A percentile compares a stretch with the other conserved stretches of the same genome.
Evolutionary conservation across 2,329 filamentous ascomycete species (phyloP).

Genomic region (Parascedosporium putredinis): DNA sequence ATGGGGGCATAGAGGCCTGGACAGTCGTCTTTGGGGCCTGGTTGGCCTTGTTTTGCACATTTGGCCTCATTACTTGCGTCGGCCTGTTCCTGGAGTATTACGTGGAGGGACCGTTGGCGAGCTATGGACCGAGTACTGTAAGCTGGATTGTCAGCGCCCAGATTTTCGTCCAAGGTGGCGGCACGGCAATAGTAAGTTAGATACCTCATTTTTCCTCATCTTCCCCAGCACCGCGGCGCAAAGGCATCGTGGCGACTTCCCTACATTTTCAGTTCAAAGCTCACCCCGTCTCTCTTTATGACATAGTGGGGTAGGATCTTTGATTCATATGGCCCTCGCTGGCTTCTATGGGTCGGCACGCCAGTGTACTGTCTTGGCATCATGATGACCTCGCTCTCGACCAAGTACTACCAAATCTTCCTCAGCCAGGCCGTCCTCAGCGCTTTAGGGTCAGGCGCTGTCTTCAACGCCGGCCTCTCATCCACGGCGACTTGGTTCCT

Average conservation of each 20-base stretch:
- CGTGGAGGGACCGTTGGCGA: conserved; percentile 31
- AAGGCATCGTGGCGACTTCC: no score
- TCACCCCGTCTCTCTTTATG: background rate
- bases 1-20: conserved; percentile 49
- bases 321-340: conserved; percentile 53
- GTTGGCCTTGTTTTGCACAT: conserved; percentile 32
- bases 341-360: conserved; percentile 43
- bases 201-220: conserved; percentile 14
- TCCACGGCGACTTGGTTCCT: conserved; percentile 41
- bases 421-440: conserved; percentile 30
- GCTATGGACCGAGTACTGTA: conserved; percentile 39
- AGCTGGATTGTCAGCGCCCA: conserved; percentile 51
- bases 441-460: conserved; percentile 29
- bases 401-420: conserved; percentile 33
- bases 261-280: conserved; percentile 16
- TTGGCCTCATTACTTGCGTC: conserved; percentile 32
- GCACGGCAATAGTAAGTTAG: conserved; percentile 34
- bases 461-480: conserved; percentile 32
- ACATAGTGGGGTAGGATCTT: conserved; percentile 48
- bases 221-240: background rate
- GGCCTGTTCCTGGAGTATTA: conserved; percentile 53
- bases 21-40: conserved; percentile 40
- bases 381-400: conserved; percentile 52
- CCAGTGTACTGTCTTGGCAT: conserved; percentile 50
- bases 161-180: conserved; percentile 35